Conservation (phyloP, 1,284 basidiomycete species). For the Cerioporus squamosus region DNA sequence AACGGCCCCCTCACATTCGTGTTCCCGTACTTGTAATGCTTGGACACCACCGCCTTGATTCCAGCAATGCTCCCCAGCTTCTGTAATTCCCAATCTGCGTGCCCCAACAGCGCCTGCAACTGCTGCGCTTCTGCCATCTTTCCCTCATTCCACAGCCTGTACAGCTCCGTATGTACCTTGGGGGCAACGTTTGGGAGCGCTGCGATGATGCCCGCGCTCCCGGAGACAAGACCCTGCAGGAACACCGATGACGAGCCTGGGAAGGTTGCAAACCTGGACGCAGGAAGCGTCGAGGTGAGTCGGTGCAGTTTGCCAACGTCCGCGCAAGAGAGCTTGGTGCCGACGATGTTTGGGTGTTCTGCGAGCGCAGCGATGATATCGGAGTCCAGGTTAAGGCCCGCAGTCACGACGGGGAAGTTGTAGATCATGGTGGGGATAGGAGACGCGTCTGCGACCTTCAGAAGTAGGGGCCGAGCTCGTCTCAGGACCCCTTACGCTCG, state of each 20-base stretch:
- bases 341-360: conserved; percentile 87
- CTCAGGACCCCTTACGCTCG: background rate
- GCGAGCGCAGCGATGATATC: conserved; percentile 78
- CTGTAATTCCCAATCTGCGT: conserved; percentile 74
- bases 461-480: background rate
- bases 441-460: conserved; percentile 78
- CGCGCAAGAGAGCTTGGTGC: conserved; percentile 87
- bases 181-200: conserved; percentile 81
- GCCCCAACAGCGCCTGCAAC: conserved; percentile 71
- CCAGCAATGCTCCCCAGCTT: conserved; percentile 75
- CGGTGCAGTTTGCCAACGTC: conserved; percentile 85
- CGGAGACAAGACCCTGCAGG: conserved; percentile 69
- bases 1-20: conserved; percentile 64
- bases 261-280: conserved; percentile 62
- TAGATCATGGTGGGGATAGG: conserved; percentile 90
- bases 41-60: conserved; percentile 70
- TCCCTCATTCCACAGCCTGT: conserved; percentile 60
- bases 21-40: conserved; percentile 73
- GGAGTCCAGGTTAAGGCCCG: conserved; percentile 87
- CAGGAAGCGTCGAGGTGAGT: conserved; percentile 59
- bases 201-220: conserved; percentile 73
- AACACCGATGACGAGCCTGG: conserved; percentile 70
- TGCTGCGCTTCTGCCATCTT: conserved; percentile 68
- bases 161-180: conserved; percentile 70
- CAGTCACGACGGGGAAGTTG: conserved; percentile 85